Conservation (phyloP, 192 early-diverging fungal genomes). For the Coemansia sp. region DNA sequence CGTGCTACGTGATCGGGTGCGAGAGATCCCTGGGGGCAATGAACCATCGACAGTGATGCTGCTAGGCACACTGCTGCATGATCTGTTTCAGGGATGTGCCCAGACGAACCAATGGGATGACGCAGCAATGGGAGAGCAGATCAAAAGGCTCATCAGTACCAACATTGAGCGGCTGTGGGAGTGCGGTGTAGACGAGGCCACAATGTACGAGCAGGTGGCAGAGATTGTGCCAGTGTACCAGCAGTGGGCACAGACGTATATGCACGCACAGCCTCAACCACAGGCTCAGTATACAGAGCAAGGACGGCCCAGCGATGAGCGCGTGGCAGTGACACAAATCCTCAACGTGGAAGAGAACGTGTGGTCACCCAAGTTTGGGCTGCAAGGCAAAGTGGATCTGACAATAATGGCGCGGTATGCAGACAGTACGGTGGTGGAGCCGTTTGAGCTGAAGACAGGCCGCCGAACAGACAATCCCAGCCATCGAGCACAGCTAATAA, state of each 20-base stretch:
- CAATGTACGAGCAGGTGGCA: conserved; percentile 48
- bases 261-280: conserved; percentile 20
- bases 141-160: conserved; percentile 54
- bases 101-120: conserved; percentile 59
- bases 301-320: conserved; percentile 1
- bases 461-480: conserved; percentile 55
- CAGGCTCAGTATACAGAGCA: conserved; percentile 23
- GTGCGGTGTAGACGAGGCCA: conserved; percentile 61
- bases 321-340: conserved; percentile 62
- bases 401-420: conserved; percentile 45
- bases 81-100: conserved; percentile 71
- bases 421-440: conserved; percentile 55
- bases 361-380: conserved; percentile 88
- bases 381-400: conserved; percentile 91
- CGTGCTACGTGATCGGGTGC: conserved; percentile 68
- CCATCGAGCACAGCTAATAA: conserved; percentile 79
- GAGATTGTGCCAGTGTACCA: conserved; percentile 57
- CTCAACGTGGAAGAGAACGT: conserved; percentile 89
- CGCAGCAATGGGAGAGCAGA: conserved; percentile 40
- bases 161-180: conserved; percentile 71
- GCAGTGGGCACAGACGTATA: conserved; percentile 54
- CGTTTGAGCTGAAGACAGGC: conserved; percentile 91
- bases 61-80: conserved; percentile 80
- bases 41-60: conserved; percentile 62
- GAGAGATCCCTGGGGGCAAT: conserved; percentile 38